Conservation (phyloP, 257 asterid genomes). For the Ilex asprella region DNA sequence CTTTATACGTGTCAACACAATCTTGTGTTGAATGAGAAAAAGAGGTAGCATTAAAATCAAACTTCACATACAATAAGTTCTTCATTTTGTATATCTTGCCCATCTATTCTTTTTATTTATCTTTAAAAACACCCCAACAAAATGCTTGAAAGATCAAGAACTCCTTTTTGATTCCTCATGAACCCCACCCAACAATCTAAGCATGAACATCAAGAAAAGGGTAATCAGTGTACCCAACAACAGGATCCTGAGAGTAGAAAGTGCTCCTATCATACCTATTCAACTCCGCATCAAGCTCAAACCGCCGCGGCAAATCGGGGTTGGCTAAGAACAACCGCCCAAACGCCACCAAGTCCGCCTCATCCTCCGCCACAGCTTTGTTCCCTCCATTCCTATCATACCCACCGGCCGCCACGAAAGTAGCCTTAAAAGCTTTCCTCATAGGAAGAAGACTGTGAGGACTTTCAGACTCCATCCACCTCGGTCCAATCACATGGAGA, state of each 20-base stretch:
- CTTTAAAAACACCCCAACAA: too few species aligned
- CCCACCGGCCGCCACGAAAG: constrained; percentile 59
- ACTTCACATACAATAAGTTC: too few species aligned
- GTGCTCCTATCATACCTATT: constrained; percentile 47
- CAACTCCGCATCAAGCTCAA: constrained; percentile 43
- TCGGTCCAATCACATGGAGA: constrained; percentile 41
- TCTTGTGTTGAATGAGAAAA: too few species aligned
- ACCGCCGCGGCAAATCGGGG: constrained; percentile 56
- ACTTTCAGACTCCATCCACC: constrained; percentile 19
- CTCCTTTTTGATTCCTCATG: too few species aligned
- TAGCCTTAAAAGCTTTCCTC: constrained; percentile 46
- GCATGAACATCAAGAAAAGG: constrained; percentile 36
- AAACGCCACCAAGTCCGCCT: constrained; percentile 53
- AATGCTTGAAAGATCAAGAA: too few species aligned
- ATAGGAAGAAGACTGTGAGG: constrained; percentile 29
- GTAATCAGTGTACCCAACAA: constrained; percentile 69
- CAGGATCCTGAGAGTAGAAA: constrained; percentile 59
- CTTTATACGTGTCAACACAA: too few species aligned
- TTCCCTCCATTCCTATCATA: constrained; percentile 42
- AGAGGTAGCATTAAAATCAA: too few species aligned
- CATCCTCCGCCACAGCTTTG: constrained; percentile 25
- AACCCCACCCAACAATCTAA: too few species aligned
- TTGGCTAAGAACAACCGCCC: constrained; percentile 70
- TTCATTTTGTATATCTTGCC: too few species aligned
- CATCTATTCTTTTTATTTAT: too few species aligned